These are phyloP conservation scores for Mallotus japonicus DNA, from an alignment of 441 rosid genomes.

Conservation along the genomic window DNA sequence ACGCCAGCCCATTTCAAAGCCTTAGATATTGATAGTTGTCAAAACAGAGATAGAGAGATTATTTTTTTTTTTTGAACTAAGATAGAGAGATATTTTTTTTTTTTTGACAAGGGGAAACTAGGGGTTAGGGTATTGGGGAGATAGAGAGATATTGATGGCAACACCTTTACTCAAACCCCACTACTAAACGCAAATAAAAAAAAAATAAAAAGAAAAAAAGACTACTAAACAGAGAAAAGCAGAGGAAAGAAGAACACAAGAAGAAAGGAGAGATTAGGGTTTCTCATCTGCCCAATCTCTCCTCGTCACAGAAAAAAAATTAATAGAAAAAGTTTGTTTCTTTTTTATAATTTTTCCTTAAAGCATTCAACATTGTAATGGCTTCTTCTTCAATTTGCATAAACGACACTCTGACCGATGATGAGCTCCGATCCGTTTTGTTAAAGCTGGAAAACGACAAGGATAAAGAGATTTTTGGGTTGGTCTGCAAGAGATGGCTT, in stretches of 20 bases:
- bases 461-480: slow-evolving; percentile 79
- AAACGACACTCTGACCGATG: slow-evolving; percentile 74
- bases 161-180: too few relatives aligned
- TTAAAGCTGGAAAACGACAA: slow-evolving; percentile 59
- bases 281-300: slow-evolving; percentile 21
- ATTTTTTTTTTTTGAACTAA: too few relatives aligned
- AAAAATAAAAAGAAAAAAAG: too few relatives aligned
- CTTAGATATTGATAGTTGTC: too few relatives aligned
- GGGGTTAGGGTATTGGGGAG: too few relatives aligned
- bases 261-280: slow-evolving; percentile 21
- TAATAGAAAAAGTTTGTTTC: too few relatives aligned
- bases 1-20: neutral
- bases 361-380: neutral
- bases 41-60: too few relatives aligned
- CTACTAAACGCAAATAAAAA: too few relatives aligned
- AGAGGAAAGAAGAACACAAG: neutral
- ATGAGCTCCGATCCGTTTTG: slow-evolving; percentile 67
- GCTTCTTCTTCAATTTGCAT: slow-evolving; percentile 47
- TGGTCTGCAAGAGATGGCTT: slow-evolving; percentile 95
- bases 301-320: neutral
- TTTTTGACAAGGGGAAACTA: too few relatives aligned
- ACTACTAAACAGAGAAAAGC: too few relatives aligned
- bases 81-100: too few relatives aligned
- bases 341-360: neutral
- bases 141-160: too few relatives aligned